Conservation (phyloP, 345 rosid species). For the Eucalyptus regnans region DNA sequence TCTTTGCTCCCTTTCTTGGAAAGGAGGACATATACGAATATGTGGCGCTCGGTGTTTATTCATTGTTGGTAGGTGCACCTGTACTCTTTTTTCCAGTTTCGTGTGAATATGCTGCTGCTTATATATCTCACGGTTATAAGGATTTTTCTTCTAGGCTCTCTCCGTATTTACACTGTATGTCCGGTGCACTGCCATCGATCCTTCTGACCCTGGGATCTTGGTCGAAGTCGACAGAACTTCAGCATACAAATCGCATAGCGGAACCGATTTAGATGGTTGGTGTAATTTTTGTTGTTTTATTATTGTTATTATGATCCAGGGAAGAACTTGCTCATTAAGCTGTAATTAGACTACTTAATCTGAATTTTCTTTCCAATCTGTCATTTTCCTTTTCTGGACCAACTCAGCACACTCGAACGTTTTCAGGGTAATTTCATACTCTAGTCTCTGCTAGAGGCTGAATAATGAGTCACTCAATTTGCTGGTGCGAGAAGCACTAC, state of each 20-base stretch:
- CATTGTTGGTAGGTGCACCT: constrained; percentile 44
- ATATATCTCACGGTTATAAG: neutral
- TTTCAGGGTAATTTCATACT: neutral
- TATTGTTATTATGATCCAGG: neutral
- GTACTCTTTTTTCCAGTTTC: neutral
- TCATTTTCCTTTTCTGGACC: neutral
- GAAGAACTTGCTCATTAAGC: neutral
- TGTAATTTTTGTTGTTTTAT: neutral
- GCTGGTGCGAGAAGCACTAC: neutral
- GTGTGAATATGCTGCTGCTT: neutral
- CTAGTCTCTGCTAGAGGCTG: neutral
- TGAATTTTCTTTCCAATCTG: neutral
- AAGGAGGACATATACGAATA: constrained; percentile 50
- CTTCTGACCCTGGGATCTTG: constrained; percentile 89
- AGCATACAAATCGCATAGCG: constrained; percentile 43
- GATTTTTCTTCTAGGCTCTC: constrained; percentile 39
- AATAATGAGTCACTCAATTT: neutral
- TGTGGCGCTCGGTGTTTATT: constrained; percentile 63
- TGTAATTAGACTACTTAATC: neutral
- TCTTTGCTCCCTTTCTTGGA: constrained; percentile 92
- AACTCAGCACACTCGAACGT: neutral
- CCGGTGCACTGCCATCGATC: constrained; percentile 86
- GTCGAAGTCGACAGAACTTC: constrained; percentile 37
- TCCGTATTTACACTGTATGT: constrained; percentile 65
- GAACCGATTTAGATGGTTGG: constrained; percentile 33